Evolutionary conservation across 2,329 filamentous ascomycete species (phyloP), one percentile per base, ranked within the genome.

Genomic region (Ophiosphaerella korrae): DNA sequence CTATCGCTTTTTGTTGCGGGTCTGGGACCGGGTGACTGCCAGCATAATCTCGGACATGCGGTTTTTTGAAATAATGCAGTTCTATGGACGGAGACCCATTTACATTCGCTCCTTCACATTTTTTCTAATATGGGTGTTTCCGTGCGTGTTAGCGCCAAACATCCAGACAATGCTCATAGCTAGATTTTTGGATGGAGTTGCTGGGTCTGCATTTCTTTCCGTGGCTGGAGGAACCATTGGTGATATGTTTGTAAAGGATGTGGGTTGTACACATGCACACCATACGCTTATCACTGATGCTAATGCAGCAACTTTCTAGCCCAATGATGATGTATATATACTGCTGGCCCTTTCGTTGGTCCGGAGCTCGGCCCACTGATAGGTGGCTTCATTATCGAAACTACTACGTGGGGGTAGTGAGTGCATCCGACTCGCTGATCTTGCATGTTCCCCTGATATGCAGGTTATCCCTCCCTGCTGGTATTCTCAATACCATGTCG

Each of bases 141-240:
- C 91, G 0, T 89, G 88, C 57, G 91, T 91, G 1, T 85, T 92
- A 16, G 88, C 89, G n/a, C 77, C 79, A 47, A 95, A 95, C 66
- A 88, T 92, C n/a, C 76, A 85, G 59, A 94, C 90, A 5, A 85
- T 95, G 78, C 76, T 96, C 44, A 77, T 95, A 12, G 81, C 82
- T 13, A 85, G 92, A 5, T 96, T 96, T 71, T 81, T 97, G 42
- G 83, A 87, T 63, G 89, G 89, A 3, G 77, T 92, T 31, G 80
- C 87, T 0, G 89, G 89, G 18, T 80, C 78, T 55, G 82, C 82
- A 2, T 84, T 85, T 54, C 64, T 85, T 38, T 81, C 77, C 50
- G 90, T 96, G 1, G 88, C 90, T 0, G 92, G 91, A 35, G 90
- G 91, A 11, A 96, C 90, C 0, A 89, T 96, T 13, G 89, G 90